phyloP scores from a whole-genome alignment of 208 protist genomes.

The Vickermania ingenoplastis region DNA sequence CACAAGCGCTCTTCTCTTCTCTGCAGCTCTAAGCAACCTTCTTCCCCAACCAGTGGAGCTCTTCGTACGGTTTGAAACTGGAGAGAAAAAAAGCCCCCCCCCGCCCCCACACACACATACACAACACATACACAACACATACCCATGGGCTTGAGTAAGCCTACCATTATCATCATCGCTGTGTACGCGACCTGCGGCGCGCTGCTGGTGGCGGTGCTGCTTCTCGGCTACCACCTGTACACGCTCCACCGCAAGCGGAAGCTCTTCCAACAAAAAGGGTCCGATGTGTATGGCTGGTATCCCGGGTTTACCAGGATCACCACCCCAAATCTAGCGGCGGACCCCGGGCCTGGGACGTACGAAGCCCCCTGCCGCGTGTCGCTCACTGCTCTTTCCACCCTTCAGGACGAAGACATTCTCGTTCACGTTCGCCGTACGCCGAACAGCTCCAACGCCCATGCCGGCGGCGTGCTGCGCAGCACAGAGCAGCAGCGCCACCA shows the following conservation, averaged over 20 bases:
- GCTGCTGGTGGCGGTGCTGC: conserved; percentile 26
- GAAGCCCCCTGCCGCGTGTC: conserved; percentile 15
- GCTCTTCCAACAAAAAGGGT: not conserved
- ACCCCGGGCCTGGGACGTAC: conserved; percentile 17
- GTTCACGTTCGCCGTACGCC: conserved; percentile 17
- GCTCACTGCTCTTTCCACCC: conserved; percentile 10
- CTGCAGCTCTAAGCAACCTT: not conserved
- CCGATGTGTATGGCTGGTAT: conserved; percentile 1
- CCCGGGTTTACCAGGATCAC: conserved; percentile 14
- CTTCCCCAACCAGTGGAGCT: not conserved
- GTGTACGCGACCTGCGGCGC: conserved; percentile 45
- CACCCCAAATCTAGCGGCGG: conserved; percentile 10
- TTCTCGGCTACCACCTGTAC: conserved; percentile 5
- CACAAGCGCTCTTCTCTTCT: not conserved
- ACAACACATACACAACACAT: not conserved
- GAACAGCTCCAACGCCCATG: too few relatives aligned
- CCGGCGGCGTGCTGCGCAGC: not conserved
- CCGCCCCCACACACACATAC: not conserved
- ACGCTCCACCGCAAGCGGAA: conserved; percentile 5
- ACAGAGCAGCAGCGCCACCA: not conserved
- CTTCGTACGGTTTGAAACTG: not conserved
- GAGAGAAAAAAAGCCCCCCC: not conserved
- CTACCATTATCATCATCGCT: conserved; percentile 16
- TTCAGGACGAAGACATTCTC: conserved; percentile 32
- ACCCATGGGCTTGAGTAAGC: not conserved